Evolutionary conservation across 192 early-diverging fungal genomes (phyloP), one percentile per base, ranked within the genome.

Genomic region (Phycomyces blakesleeanus): DNA sequence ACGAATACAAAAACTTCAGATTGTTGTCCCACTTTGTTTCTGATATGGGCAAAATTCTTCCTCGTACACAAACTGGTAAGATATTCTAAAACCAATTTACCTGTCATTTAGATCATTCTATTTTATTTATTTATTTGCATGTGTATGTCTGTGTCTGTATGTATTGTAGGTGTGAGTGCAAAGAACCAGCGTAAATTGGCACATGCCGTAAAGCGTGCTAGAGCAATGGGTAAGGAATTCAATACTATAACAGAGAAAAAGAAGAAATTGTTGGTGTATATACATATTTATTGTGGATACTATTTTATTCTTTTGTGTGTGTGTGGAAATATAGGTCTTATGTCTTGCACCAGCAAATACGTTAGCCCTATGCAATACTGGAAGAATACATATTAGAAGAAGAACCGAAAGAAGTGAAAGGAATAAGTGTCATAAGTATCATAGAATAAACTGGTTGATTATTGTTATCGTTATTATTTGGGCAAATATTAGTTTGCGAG

Each of bases 101-200:
- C 47, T 25, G 16, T 26, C 25, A 20, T 26, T 37, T 51, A 42
- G 42, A 20, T 44, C 38, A 27, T 60, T 50, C 26, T 3, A 21
- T 26, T 10, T 41, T 41, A 41, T 41, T 41, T 41, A 10, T 10
- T 10, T 41, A 6, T 41, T 41, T 41, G 40, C 40, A 10, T 10
- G 6, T 6, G 40, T 10, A 6, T 41, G 6, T 41, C 6, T 41
- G 40, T 41, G 40, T n/a, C n/a, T 58, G 6, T 58, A 5, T 50
- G 49, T 53, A 12, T 2, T 61, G 11, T 72, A 78, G 77, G 77
- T 44, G 52, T 76, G 20, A 70, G 56, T 16, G 71, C 74, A 56
- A 79, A 76, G 39, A 76, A 76, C 44, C 77, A 79, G 61, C 75
- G 77, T 59, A 79, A 79, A 64, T 54, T 79, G 12, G 77, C 77